Percentiles rank a stretch among this genome's conserved stretches.
Evolutionary conservation across 768 basidiomycete genomes (phyloP).

Genomic region (Boletus sensibilis): DNA sequence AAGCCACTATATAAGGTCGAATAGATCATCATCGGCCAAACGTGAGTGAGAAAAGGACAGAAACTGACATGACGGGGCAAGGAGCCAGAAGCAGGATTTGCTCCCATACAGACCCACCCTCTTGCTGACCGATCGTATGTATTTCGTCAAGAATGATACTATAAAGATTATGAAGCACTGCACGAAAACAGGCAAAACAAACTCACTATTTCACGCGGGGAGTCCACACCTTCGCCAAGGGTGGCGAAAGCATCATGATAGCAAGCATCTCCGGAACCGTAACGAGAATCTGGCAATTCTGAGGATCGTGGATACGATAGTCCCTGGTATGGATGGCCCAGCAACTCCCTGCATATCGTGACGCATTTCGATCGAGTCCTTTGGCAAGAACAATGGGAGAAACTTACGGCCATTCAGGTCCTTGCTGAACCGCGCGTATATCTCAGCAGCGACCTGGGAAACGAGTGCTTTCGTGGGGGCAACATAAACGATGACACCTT

Average conservation of each 20-base stretch:
- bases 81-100: constrained; percentile 70
- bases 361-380: neutral
- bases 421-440: constrained; percentile 70
- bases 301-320: constrained; percentile 58
- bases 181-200: neutral
- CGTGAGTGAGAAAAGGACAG: neutral
- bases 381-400: neutral
- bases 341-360: constrained; percentile 44
- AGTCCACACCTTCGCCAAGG: constrained; percentile 59
- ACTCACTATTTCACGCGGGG: constrained; percentile 58
- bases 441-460: constrained; percentile 67
- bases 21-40: neutral
- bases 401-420: constrained; percentile 45
- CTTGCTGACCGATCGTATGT: constrained; percentile 68
- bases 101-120: constrained; percentile 71
- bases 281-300: constrained; percentile 69
- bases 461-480: constrained; percentile 77
- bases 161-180: neutral
- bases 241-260: constrained; percentile 67
- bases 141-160: constrained; percentile 62
- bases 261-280: constrained; percentile 72
- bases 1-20: constrained; percentile 46
- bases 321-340: constrained; percentile 71
- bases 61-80: constrained; percentile 65
- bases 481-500: constrained; percentile 69